These are phyloP conservation scores for Licmophora abbreviata DNA, from an alignment of 108 stramenopile genomes.

Conservation along the genomic window DNA sequence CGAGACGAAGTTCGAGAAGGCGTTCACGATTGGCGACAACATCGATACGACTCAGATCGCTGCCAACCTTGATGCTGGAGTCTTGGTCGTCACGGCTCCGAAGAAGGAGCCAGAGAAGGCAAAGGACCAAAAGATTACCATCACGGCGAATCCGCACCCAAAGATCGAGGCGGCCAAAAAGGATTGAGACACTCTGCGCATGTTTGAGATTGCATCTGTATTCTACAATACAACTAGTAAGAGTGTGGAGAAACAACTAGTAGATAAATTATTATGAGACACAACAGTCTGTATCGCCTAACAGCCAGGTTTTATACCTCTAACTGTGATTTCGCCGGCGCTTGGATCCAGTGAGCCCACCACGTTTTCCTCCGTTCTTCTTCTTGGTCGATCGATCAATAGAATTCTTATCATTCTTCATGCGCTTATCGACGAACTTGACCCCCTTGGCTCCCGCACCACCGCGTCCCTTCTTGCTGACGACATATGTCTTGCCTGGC, in stretches of 20 bases:
- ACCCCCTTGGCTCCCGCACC: slow-evolving; percentile 80
- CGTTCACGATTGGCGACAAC: background rate
- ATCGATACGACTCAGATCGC: slow-evolving; percentile 6
- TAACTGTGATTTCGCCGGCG: slow-evolving; percentile 56
- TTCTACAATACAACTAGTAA: too few relatives aligned
- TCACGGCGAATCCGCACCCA: background rate
- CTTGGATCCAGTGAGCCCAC: slow-evolving; percentile 72
- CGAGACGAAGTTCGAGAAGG: background rate
- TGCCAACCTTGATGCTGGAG: slow-evolving; percentile 12
- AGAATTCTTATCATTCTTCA: slow-evolving; percentile 88
- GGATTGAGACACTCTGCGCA: too few relatives aligned
- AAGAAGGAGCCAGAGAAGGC: slow-evolving; percentile 6
- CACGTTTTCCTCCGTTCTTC: slow-evolving; percentile 73
- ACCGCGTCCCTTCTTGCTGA: slow-evolving; percentile 67
- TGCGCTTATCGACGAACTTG: slow-evolving; percentile 92
- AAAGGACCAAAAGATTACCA: background rate
- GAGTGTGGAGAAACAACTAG: too few relatives aligned
- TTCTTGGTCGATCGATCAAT: slow-evolving; percentile 73
- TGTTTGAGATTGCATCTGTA: too few relatives aligned
- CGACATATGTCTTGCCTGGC: slow-evolving; percentile 88
- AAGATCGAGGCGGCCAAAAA: background rate
- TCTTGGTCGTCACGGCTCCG: slow-evolving; percentile 13
- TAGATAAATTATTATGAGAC: too few relatives aligned
- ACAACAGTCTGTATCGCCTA: too few relatives aligned
- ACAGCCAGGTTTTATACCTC: too few relatives aligned